phyloP scores from a whole-genome alignment of 140 eudicot species.

The Anethum foeniculum region DNA sequence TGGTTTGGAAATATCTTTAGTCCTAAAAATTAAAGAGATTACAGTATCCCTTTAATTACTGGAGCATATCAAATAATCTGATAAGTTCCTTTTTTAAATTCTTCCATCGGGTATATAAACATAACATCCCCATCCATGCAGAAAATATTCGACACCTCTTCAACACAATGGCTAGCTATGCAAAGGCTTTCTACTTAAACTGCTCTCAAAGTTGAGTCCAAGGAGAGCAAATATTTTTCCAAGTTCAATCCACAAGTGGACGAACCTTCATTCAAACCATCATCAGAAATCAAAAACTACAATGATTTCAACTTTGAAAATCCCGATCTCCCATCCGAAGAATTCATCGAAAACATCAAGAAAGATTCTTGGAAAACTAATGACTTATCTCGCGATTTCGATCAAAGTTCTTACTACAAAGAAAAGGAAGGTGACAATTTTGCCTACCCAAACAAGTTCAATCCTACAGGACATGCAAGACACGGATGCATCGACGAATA shows the following conservation, averaged over 20 bases:
- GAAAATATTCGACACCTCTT: neutral
- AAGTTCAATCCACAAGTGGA: neutral
- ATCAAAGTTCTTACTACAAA: too few species aligned
- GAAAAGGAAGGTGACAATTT: neutral
- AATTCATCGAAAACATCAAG: neutral
- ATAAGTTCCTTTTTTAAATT: too few species aligned
- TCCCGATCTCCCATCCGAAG: neutral
- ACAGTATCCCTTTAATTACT: too few species aligned
- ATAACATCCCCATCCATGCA: too few species aligned
- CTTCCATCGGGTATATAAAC: too few species aligned
- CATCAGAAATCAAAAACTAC: neutral
- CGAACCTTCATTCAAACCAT: neutral
- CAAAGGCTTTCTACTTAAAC: neutral
- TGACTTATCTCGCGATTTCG: neutral
- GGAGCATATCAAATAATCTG: too few species aligned
- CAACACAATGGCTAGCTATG: neutral
- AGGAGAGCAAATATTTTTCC: neutral
- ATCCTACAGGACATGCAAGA: neutral
- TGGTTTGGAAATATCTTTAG: too few species aligned
- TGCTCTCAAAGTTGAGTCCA: neutral
- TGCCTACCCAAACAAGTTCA: neutral
- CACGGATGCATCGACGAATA: neutral
- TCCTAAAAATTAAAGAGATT: too few species aligned
- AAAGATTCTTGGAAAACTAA: neutral
- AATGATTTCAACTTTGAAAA: neutral